Evolutionary conservation across 805 yeast genomes (phyloP).

Genomic region (Saturnispora bothae): DNA sequence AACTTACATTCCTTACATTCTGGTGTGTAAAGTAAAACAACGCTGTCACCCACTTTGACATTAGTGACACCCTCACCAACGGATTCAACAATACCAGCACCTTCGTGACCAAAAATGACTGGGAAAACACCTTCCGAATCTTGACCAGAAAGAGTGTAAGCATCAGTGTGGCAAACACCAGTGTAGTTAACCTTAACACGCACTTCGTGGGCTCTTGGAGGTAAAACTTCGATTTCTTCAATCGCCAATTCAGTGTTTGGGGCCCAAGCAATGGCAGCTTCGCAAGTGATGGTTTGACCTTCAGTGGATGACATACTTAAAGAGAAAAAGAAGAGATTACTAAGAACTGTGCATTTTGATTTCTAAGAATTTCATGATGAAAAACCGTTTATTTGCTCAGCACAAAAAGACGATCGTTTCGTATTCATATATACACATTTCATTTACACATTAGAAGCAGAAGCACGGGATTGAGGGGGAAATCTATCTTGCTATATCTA

Average conservation of each 20-base stretch:
- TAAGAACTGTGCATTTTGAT: too few relatives aligned
- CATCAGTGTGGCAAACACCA: slow-evolving; percentile 98
- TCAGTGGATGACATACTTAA: slow-evolving; percentile 1
- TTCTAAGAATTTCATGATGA: too few relatives aligned
- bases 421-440: too few relatives aligned
- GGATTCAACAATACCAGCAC: slow-evolving; percentile 93
- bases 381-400: too few relatives aligned
- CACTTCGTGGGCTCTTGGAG: slow-evolving; percentile 97
- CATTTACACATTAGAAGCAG: too few relatives aligned
- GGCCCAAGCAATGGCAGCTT: slow-evolving; percentile 98
- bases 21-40: slow-evolving; percentile 89
- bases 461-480: too few relatives aligned
- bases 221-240: slow-evolving; percentile 81
- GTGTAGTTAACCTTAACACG: slow-evolving; percentile 80
- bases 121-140: slow-evolving; percentile 98
- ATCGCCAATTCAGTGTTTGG: slow-evolving; percentile 66
- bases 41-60: slow-evolving; percentile 90
- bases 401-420: too few relatives aligned
- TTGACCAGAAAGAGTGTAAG: slow-evolving; percentile 85
- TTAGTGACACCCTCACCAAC: slow-evolving; percentile 88
- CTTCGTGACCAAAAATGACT: slow-evolving; percentile 90
- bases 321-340: too few relatives aligned
- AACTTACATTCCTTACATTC: slow-evolving; percentile 94
- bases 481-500: too few relatives aligned
- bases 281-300: slow-evolving; percentile 51